These are phyloP conservation scores for Triticum aestivum DNA, from an alignment of 176 grass and related monocot species.

Conservation along the genomic window DNA sequence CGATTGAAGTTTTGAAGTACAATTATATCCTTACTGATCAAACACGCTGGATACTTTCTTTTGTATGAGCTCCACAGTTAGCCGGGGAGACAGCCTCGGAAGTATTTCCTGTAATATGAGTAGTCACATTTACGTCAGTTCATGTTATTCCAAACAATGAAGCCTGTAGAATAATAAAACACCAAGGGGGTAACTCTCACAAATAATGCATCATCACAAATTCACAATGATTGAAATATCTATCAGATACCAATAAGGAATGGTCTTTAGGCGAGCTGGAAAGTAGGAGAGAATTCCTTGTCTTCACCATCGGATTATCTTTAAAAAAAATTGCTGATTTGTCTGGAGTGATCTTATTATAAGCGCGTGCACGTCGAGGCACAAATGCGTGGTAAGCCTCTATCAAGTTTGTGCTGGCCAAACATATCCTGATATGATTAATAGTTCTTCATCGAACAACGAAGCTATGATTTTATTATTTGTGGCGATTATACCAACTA, in stretches of 20 bases:
- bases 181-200: neutral
- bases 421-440: neutral
- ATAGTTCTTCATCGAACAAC: neutral
- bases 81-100: constrained; percentile 83
- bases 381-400: neutral
- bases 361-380: neutral
- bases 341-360: neutral
- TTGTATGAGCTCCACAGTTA: constrained; percentile 83
- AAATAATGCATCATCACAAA: neutral
- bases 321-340: neutral
- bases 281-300: neutral
- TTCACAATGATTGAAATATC: neutral
- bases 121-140: neutral
- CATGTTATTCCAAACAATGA: neutral
- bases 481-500: neutral
- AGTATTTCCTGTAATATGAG: constrained; percentile 61
- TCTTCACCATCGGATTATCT: neutral
- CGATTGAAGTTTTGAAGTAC: neutral
- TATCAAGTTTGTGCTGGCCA: neutral
- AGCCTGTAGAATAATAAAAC: neutral
- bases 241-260: neutral
- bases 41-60: constrained; percentile 77
- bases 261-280: neutral
- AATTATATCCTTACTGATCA: constrained; percentile 48
- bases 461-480: neutral